Evolutionary conservation across 306 rosid genomes (phyloP), one percentile per base, ranked within the genome.

Genomic region (Rosa persica): DNA sequence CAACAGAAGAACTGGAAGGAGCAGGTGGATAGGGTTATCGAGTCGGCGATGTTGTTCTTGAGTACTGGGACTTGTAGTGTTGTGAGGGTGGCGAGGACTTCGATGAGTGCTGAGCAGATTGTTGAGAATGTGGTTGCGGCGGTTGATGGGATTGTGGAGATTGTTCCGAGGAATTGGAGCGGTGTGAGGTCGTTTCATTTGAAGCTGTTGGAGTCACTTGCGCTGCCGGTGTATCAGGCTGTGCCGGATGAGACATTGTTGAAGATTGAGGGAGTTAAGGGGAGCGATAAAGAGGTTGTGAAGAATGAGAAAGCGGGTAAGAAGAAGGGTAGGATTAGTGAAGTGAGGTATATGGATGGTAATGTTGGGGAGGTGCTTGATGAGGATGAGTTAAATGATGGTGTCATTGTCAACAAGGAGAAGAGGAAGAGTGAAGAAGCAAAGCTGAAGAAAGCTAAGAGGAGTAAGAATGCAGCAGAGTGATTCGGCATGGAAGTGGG

Each of bases 11-110:
- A 90, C 72, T 94, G 96, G 98, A 89, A 88, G 78, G 98, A 90
- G 83, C 93, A 90, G 86, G 83, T 90, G 46, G 91, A 90, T 57
- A 82, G 5, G 76, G 87, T 81, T 0, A 81, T 87, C 5, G 67
- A 81, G 2, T 87, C 91, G 1, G 91, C 90, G 0, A n/a, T 86
- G 88, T 73, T 95, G 74, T 88, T 66, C 15, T 25, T 92, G 74
- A 79, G 91, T 65, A 87, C 88, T 0, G 97, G 98, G 48, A 90
- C 96, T 16, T 94, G 98, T 66, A 79, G 93, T 43, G 97, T 92
- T 23, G 82, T 95, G 74, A 87, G 76, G 74, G 97, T 95, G 5
- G 98, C 91, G 0, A 89, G 77, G 61, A n/a, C 75, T 43, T 71
- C 83, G 2, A 89, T 89, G 94, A 83, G 75, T 44, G 72, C n/a